These are phyloP conservation scores for Ustilago vetiveriae DNA, from an alignment of 1,284 basidiomycete species.

Conservation along the genomic window DNA sequence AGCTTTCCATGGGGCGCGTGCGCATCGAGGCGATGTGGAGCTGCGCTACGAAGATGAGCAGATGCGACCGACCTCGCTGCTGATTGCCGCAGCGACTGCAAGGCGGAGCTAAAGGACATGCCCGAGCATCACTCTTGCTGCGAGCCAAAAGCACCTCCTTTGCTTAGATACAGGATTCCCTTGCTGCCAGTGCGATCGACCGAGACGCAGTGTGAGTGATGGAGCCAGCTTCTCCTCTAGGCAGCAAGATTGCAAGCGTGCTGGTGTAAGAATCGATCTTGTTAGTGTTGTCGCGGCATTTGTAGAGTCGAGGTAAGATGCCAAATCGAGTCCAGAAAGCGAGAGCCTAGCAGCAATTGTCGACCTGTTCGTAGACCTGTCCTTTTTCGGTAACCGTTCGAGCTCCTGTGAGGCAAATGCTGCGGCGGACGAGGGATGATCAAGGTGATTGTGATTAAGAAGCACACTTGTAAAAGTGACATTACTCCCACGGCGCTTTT, in stretches of 20 bases:
- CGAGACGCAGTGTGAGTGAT: not conserved
- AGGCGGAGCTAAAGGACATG: conserved; percentile 36
- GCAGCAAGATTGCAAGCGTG: conserved; percentile 16
- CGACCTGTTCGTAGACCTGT: too few species aligned
- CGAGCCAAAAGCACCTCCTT: conserved; percentile 4
- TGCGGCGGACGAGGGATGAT: too few species aligned
- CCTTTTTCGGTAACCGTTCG: too few species aligned
- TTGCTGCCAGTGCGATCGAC: conserved; percentile 4
- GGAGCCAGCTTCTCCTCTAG: conserved; percentile 35
- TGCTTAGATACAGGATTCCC: too few species aligned
- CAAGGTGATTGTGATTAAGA: not conserved
- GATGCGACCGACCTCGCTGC: conserved; percentile 21
- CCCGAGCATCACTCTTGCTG: conserved; percentile 24
- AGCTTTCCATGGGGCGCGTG: conserved; percentile 33
- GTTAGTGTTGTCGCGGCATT: conserved; percentile 14
- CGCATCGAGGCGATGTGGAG: not conserved
- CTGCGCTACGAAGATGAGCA: not conserved
- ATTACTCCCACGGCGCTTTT: too few species aligned
- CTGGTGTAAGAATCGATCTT: not conserved
- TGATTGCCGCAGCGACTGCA: conserved; percentile 33
- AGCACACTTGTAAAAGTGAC: too few species aligned
- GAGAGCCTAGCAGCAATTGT: too few species aligned
- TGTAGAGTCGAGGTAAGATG: not conserved
- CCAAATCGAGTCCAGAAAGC: not conserved
- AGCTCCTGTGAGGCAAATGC: too few species aligned